These are phyloP conservation scores for Cryomyces minteri DNA, from an alignment of 495 filamentous ascomycete species.

Conservation along the genomic window DNA sequence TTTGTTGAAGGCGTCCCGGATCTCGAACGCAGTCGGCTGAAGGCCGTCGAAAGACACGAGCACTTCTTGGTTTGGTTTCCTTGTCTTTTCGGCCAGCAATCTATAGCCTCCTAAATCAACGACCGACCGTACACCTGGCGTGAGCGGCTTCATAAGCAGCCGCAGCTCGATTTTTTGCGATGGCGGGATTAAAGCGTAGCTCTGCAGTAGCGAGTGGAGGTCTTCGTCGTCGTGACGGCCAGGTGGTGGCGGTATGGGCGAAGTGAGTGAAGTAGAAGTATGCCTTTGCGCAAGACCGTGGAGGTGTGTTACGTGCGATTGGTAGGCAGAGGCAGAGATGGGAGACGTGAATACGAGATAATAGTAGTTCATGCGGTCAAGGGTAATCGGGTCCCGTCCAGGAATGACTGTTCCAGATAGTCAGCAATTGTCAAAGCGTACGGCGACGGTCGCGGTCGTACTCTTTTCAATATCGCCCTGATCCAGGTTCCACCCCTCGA, in stretches of 20 bases:
- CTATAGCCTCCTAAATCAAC: constrained; percentile 12
- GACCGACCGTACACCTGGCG: constrained; percentile 7
- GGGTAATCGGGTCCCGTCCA: constrained; percentile 31
- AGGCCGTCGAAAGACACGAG: constrained; percentile 15
- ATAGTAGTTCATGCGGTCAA: constrained; percentile 34
- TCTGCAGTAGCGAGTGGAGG: constrained; percentile 20
- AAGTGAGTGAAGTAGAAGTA: constrained; percentile 13
- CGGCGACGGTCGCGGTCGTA: background rate
- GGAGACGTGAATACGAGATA: constrained; percentile 41
- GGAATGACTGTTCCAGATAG: constrained; percentile 22
- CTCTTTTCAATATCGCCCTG: constrained; percentile 28
- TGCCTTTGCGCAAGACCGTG: constrained; percentile 24
- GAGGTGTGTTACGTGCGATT: constrained; percentile 24
- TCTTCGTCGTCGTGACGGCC: constrained; percentile 25
- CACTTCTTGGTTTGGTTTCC: constrained; percentile 10
- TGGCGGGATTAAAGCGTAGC: constrained; percentile 34
- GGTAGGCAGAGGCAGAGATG: constrained; percentile 35
- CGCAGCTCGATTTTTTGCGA: constrained; percentile 16
- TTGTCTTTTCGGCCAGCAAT: constrained; percentile 4
- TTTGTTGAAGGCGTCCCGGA: background rate
- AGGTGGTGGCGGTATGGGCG: constrained; percentile 15
- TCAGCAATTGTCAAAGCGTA: background rate
- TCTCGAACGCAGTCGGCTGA: background rate
- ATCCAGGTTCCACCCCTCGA: constrained; percentile 37
- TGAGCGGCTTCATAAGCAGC: constrained; percentile 12